Evolutionary conservation across 352 stramenopile species (phyloP), one percentile per base, ranked within the genome.

Genomic region (Pythium dissimile): DNA sequence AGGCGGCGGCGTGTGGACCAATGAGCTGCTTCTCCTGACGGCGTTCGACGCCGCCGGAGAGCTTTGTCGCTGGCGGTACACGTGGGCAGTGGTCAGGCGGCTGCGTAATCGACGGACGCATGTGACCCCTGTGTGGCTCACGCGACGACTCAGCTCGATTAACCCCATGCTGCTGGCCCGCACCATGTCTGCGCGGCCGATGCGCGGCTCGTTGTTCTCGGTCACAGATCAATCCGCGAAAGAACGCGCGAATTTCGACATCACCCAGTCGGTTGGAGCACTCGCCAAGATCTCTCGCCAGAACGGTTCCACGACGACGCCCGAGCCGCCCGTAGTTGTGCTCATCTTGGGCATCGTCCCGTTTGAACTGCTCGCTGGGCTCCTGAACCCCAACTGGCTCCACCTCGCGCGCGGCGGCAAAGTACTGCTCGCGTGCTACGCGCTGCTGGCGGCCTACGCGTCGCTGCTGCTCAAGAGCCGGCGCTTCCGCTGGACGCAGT

Each of bases 381-480:
- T 38, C 5, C 27, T 45, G 6, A 63, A 60, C 28, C 45, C 44
- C 51, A 67, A 57, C 10, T 64, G 34, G 51, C 23, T 73, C 18
- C 66, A 73, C 26, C 8, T 70, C 0, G 55, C 62, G 16, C 55
- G 66, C 6, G 20, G 37, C 0, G 52, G 37, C 1, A 63, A 62
- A 21, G 12, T 71, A 0, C 9, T 65, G 4, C 39, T 60, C 11
- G 52, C 32, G 1, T 15, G 21, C 16, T 38, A 54, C 35, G 45
- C 34, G 11, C 32, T 67, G 13, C 1, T 32, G 16, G 28, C 52
- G 11, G 12, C 26, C 23, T 54, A 50, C 52, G 34, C 7, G 1
- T 26, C 58, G n/a, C 24, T 78, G 11, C 47, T 75, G 15, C 66
- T 35, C 1, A 42, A 45, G 10, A n/a, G n/a, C n/a, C n/a, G n/a